A percentile compares a stretch with the other conserved stretches of the same genome.
These are phyloP conservation scores for Cadophora luteo-olivacea DNA, from an alignment of 2,329 filamentous ascomycete genomes.

Conservation along the genomic window DNA sequence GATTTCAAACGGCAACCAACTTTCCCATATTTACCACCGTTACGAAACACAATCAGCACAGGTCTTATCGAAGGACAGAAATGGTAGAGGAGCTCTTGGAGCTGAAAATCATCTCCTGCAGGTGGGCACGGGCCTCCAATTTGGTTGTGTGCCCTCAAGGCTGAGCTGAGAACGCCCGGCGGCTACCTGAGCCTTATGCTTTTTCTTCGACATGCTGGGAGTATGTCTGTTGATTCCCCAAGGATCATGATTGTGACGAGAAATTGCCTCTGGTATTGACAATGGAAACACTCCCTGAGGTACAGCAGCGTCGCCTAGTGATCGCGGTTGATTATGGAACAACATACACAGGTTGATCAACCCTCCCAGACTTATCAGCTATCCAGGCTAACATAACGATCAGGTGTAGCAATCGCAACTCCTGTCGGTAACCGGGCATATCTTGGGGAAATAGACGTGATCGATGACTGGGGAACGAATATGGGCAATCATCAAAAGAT, in stretches of 20 bases:
- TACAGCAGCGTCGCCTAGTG: constrained; percentile 26
- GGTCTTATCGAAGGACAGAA: no score
- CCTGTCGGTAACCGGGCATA: constrained; percentile 22
- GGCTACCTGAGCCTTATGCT: no score
- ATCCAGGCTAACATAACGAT: not conserved
- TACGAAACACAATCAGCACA: no score
- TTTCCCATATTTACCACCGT: no score
- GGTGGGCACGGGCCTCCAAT: no score
- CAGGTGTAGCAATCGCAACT: constrained; percentile 28
- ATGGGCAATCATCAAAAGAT: constrained; percentile 41
- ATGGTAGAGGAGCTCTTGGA: no score
- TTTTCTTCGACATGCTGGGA: no score
- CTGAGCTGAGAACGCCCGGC: no score
- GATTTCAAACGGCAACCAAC: no score
- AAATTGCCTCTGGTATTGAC: not conserved
- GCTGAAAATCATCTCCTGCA: no score
- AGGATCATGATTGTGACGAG: not conserved
- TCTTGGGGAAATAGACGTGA: constrained; percentile 39
- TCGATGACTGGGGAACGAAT: constrained; percentile 38
- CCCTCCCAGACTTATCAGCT: no score
- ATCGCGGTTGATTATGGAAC: constrained; percentile 37
- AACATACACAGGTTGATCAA: constrained; percentile 38
- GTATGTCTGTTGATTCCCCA: not conserved
- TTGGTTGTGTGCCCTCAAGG: no score
- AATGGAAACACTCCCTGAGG: not conserved